Conservation (phyloP, 2,329 filamentous ascomycete species). For the Lachnellula subtilissima region DNA sequence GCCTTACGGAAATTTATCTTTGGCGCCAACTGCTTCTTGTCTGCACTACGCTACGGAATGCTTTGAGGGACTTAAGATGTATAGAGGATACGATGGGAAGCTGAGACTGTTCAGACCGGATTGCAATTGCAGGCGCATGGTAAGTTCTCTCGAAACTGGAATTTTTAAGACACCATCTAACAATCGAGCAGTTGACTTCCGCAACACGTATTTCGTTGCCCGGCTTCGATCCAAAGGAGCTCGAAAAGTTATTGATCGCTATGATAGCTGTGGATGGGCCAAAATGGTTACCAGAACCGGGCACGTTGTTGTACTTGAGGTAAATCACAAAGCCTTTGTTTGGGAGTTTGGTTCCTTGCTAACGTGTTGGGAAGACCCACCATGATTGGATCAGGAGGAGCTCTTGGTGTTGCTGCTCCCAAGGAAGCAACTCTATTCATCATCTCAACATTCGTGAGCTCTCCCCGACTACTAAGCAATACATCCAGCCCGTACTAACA, state of each 20-base stretch:
- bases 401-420: conserved; percentile 76
- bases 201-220: conserved; percentile 68
- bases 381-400: conserved; percentile 75
- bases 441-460: conserved; percentile 60
- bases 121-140: conserved; percentile 45
- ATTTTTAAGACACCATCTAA: not conserved
- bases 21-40: conserved; percentile 75
- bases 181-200: conserved; percentile 42
- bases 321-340: not conserved
- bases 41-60: conserved; percentile 89
- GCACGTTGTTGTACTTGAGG: conserved; percentile 69
- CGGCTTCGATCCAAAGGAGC: conserved; percentile 62
- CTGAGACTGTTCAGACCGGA: conserved; percentile 60
- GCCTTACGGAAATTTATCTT: conserved; percentile 71
- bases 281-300: conserved; percentile 74
- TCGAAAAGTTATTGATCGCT: conserved; percentile 68
- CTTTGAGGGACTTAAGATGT: conserved; percentile 83
- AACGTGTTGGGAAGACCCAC: conserved; percentile 49
- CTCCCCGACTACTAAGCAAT: conserved; percentile 41
- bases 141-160: conserved; percentile 62
- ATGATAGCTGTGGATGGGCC: conserved; percentile 69
- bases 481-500: not conserved
- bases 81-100: conserved; percentile 65
- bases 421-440: conserved; percentile 85
- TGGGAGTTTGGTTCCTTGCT: not conserved